These are phyloP conservation scores for Penicillium soppii DNA, from an alignment of 495 filamentous ascomycete species.

Conservation along the genomic window DNA sequence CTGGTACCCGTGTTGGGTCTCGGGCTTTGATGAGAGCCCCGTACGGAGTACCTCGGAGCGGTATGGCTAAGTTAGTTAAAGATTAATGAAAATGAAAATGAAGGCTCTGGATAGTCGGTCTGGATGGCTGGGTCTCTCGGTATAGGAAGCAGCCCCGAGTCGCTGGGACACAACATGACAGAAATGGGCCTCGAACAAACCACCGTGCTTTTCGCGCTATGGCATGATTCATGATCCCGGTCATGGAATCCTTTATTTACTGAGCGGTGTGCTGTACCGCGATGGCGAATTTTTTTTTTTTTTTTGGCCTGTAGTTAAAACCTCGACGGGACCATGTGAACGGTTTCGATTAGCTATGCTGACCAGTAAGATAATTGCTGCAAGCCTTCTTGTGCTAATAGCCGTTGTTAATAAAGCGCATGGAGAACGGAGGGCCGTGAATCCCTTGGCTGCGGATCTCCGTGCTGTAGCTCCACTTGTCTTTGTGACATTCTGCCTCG, in stretches of 20 bases:
- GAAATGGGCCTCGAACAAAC: background rate
- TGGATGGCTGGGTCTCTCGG: background rate
- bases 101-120: background rate
- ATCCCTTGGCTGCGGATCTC: slow-evolving; percentile 7
- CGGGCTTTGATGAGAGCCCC: background rate
- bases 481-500: slow-evolving; percentile 2
- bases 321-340: slow-evolving; percentile 13
- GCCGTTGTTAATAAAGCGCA: slow-evolving; percentile 10
- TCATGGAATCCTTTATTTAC: background rate
- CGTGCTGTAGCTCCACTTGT: slow-evolving; percentile 5
- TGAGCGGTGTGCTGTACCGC: background rate
- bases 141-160: background rate
- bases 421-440: slow-evolving; percentile 4
- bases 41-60: background rate
- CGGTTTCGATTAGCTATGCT: background rate
- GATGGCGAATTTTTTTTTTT: background rate
- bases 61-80: background rate
- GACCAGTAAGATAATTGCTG: background rate
- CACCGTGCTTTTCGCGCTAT: background rate
- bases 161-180: background rate
- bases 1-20: background rate
- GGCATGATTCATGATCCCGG: slow-evolving; percentile 1
- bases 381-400: slow-evolving; percentile 3
- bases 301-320: slow-evolving; percentile 3
- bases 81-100: too few species aligned